These are phyloP conservation scores for Fusarium euwallaceae DNA, from an alignment of 2,329 filamentous ascomycete species.

Conservation along the genomic window DNA sequence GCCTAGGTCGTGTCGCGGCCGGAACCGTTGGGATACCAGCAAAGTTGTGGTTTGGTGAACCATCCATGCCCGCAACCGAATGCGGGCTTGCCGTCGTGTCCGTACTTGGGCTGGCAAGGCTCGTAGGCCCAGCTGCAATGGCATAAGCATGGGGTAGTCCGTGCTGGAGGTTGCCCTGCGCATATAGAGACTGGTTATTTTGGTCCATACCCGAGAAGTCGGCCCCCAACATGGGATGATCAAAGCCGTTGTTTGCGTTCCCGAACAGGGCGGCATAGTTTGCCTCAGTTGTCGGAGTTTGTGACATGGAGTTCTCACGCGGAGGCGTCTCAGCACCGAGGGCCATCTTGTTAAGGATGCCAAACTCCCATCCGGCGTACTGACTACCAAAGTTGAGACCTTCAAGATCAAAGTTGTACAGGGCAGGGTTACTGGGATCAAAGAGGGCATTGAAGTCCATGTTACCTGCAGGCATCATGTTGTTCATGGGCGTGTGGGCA, in stretches of 20 bases:
- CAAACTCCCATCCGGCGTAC: constrained; percentile 95
- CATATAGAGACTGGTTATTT: constrained; percentile 60
- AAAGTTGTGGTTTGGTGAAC: constrained; percentile 59
- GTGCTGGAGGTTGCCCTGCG: constrained; percentile 71
- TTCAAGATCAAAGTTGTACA: constrained; percentile 97
- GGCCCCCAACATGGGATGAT: constrained; percentile 62
- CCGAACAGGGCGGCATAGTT: constrained; percentile 63
- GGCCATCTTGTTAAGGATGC: constrained; percentile 96
- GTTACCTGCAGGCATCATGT: constrained; percentile 64
- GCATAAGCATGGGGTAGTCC: constrained; percentile 75
- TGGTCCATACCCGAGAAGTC: constrained; percentile 68
- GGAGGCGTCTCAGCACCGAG: constrained; percentile 79
- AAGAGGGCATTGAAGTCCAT: constrained; percentile 76
- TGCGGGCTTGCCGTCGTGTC: constrained; percentile 73
- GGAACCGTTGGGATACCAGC: constrained; percentile 43
- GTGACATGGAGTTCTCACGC: constrained; percentile 69
- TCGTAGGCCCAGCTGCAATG: constrained; percentile 72
- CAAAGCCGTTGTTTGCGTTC: constrained; percentile 65
- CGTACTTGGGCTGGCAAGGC: constrained; percentile 73
- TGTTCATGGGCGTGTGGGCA: constrained; percentile 60
- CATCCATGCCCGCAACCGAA: constrained; percentile 66
- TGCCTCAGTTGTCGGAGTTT: constrained; percentile 54
- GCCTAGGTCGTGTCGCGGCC: constrained; percentile 55
- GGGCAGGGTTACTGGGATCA: constrained; percentile 89
- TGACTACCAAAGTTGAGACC: constrained; percentile 92